Evolutionary conservation across 352 stramenopile genomes (phyloP), one percentile per base, ranked within the genome.

Genomic region (Phytophthora hibernalis): DNA sequence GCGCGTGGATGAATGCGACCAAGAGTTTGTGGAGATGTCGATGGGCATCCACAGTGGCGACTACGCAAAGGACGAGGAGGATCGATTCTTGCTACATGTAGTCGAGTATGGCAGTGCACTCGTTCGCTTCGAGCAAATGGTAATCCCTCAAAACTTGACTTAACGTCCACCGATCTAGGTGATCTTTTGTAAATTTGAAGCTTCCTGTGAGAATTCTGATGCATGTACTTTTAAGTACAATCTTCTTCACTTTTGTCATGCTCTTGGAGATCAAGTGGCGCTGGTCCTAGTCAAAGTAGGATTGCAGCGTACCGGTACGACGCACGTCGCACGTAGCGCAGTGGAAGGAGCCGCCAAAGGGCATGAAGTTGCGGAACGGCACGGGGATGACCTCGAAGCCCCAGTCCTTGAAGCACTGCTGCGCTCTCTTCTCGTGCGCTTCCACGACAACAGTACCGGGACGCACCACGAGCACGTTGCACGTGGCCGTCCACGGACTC

Each of bases 291-390:
- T 91, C 81, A 61, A 96, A 97, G 72, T 97, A 97, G 18, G 88
- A 96, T 70, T 97, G 77, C 31, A 97, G 72, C 44, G 76, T 86
- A 55, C 88, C 88, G 21, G 78, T 94, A 65, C 88, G 83, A 45
- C 88, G 88, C 18, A 97, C 77, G 60, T 97, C 90, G 47, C 84
- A 93, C 24, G 88, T 96, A 35, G 90, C 90, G 68, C 90, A 97
- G 76, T 96, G 89, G 74, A 97, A 97, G 49, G 88, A 96, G 38
- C 89, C 89, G 28, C 89, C 89, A 57, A 97, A 97, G 20, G 89
- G 89, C 82, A 97, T 92, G 62, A 97, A 97, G 76, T 97, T 87
- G 72, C 89, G 88, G 76, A 97, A 97, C 15, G 89, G 89, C 42
- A 97, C 89, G 13, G 85, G 88, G 55, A 95, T 93, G 54, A 93